Base-by-base conservation (phyloP, 768 basidiomycete species). In the Suillus weaverae region DNA sequence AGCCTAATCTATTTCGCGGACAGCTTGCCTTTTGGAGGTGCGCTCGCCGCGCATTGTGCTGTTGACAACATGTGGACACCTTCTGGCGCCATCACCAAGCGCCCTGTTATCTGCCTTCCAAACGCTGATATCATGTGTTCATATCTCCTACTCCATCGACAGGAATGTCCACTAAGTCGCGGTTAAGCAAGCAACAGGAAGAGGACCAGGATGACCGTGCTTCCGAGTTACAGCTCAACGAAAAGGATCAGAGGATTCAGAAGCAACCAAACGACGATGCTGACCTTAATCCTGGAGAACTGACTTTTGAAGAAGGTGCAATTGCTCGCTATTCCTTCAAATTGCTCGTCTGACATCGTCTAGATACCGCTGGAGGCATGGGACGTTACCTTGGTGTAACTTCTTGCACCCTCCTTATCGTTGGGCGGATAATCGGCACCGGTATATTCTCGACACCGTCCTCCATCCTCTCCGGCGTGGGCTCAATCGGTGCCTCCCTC, bases 381-480 rank as follows among this genome's bases (percentile, higher is more conserved):
- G 85, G 86, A 3, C 80, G 86, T 46, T 85, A 87, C 69, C 75
- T 86, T 0, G 85, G 86, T 11, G 80, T 86, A 2, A 83, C 83
- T 64, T 84, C 81, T 51, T 86, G 85, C 65, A 86, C 85, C 0
- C 79, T 86, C 67, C 76, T 86, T 22, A 86, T 85, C 41, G 81
- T 86, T 33, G 86, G 86, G 0, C 79, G 81, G 32, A 85, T 88
- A 64, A 86, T 87, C 67, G 86, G 86, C 0, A 88, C 86, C 0
- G 86, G 86, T n/a, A 87, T 88, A 65, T 88, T 87, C 74, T 85
- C 85, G 1, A 87, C 86, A 0, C 87, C 86, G 0, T 86, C 85
- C 0, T 84, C 83, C 0, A 87, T 88, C 68, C 79, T 88, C 36
- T 78, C 73, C 0, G 83, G 84, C 0, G 86, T 87, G 0, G 83